phyloP scores from a whole-genome alignment of 805 yeast genomes.

The Kodamaea kaohsiungensis region DNA sequence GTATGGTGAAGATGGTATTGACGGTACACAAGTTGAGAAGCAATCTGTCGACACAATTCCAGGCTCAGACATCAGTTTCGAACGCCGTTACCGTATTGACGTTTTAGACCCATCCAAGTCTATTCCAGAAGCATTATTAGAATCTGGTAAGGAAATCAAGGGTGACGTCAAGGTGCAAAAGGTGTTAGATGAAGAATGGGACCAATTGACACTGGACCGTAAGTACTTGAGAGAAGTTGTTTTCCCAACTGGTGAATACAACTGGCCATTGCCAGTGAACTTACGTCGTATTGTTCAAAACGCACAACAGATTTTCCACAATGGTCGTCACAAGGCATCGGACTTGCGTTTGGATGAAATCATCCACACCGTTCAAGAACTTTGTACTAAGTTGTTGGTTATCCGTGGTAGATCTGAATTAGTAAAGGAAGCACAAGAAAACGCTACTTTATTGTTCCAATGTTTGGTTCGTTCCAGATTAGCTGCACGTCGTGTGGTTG shows the following conservation, averaged over 20 bases:
- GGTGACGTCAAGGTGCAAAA: slow-evolving; percentile 87
- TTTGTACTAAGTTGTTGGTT: slow-evolving; percentile 69
- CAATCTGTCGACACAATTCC: slow-evolving; percentile 95
- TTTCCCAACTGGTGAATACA: slow-evolving; percentile 90
- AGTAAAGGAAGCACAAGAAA: slow-evolving; percentile 81
- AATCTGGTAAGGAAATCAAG: slow-evolving; percentile 85
- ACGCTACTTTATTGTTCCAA: slow-evolving; percentile 88
- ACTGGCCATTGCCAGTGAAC: slow-evolving; percentile 98
- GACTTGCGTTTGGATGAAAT: slow-evolving; percentile 86
- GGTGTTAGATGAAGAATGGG: slow-evolving; percentile 79
- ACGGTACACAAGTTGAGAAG: slow-evolving; percentile 96
- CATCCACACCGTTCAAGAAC: slow-evolving; percentile 65
- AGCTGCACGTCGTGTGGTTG: slow-evolving; percentile 86
- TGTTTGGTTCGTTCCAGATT: slow-evolving; percentile 90
- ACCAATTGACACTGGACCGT: slow-evolving; percentile 78
- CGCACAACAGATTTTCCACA: slow-evolving; percentile 95
- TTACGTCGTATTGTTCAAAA: slow-evolving; percentile 95
- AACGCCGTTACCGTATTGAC: slow-evolving; percentile 81
- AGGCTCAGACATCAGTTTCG: slow-evolving; percentile 84
- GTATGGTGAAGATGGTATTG: slow-evolving; percentile 99
- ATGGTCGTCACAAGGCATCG: slow-evolving; percentile 86
- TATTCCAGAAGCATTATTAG: slow-evolving; percentile 72
- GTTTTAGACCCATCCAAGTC: slow-evolving; percentile 66
- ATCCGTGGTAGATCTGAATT: slow-evolving; percentile 79
- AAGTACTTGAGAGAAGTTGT: slow-evolving; percentile 72